Percentiles rank a stretch among this genome's conserved stretches.
Evolutionary conservation across 2,329 filamentous ascomycete species (phyloP).

Genomic region (Penicillium sp.): DNA sequence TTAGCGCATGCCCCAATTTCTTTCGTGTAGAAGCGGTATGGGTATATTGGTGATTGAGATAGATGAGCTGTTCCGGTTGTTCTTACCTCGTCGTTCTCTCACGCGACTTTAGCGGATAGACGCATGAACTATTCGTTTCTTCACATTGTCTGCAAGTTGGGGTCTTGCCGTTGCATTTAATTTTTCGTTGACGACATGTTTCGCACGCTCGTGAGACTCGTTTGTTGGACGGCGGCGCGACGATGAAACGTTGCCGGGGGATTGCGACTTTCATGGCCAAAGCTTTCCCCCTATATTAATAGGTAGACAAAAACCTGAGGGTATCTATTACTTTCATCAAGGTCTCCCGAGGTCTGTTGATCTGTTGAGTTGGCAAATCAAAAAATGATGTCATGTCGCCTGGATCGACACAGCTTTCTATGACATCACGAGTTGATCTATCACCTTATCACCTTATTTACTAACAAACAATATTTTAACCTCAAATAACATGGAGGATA

Average conservation of each 20-base stretch:
- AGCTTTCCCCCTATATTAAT: background rate
- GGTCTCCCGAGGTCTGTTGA: background rate
- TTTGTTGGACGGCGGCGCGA: constrained; percentile 17
- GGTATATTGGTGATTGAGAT: background rate
- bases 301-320: background rate
- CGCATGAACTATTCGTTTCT: constrained; percentile 31
- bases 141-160: constrained; percentile 36
- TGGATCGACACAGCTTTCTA: background rate
- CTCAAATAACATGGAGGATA: too few species aligned
- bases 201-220: constrained; percentile 35
- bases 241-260: constrained; percentile 20
- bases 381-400: background rate
- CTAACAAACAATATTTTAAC: too few species aligned
- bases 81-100: constrained; percentile 32
- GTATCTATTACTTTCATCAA: background rate
- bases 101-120: constrained; percentile 34
- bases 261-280: constrained; percentile 25
- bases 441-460: too few species aligned
- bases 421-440: background rate
- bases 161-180: constrained; percentile 39
- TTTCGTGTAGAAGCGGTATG: background rate
- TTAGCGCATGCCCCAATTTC: background rate
- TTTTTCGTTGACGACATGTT: constrained; percentile 36
- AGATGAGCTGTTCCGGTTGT: background rate
- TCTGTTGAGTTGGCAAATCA: constrained; percentile 1